phyloP scores from a whole-genome alignment of 164 flowering plant genomes.

The Piper betle region DNA sequence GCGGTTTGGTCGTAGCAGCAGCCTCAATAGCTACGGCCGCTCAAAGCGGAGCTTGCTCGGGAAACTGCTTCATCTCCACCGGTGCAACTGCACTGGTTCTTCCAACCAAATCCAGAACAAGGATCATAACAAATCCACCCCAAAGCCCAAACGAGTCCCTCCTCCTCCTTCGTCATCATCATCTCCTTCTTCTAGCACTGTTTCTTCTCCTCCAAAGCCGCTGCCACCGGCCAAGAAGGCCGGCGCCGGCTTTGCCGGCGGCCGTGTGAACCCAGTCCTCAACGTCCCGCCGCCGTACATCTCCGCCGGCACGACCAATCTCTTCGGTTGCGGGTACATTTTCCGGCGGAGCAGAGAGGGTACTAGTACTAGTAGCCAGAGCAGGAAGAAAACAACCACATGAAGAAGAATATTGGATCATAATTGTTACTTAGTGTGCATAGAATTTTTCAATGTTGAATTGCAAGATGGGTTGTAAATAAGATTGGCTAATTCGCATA shows the following conservation, averaged over 20 bases:
- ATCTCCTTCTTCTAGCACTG: not conserved
- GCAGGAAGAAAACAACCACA: constrained; percentile 7
- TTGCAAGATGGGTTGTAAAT: too few relatives aligned
- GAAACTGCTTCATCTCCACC: constrained; percentile 35
- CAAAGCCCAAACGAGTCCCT: constrained; percentile 1
- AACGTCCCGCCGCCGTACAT: constrained; percentile 61
- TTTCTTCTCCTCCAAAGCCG: constrained; percentile 12
- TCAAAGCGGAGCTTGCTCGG: constrained; percentile 26
- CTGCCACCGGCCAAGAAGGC: constrained; percentile 25
- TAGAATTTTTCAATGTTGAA: not conserved
- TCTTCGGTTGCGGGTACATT: constrained; percentile 57
- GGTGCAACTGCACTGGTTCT: constrained; percentile 78
- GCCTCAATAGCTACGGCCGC: constrained; percentile 23
- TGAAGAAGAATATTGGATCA: not conserved
- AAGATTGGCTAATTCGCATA: too few relatives aligned
- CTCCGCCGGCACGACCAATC: constrained; percentile 33
- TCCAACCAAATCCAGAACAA: constrained; percentile 28
- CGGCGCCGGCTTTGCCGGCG: constrained; percentile 30
- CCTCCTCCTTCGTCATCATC: not conserved
- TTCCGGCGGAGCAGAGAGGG: constrained; percentile 46
- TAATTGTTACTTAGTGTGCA: not conserved
- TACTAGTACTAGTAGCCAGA: constrained; percentile 27
- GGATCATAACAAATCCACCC: constrained; percentile 23
- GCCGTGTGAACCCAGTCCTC: constrained; percentile 49
- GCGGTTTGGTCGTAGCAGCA: constrained; percentile 66